Percentiles rank a stretch among this genome's conserved stretches.
phyloP scores from a whole-genome alignment of 2,329 filamentous ascomycete genomes.

The Talaromyces sp. region DNA sequence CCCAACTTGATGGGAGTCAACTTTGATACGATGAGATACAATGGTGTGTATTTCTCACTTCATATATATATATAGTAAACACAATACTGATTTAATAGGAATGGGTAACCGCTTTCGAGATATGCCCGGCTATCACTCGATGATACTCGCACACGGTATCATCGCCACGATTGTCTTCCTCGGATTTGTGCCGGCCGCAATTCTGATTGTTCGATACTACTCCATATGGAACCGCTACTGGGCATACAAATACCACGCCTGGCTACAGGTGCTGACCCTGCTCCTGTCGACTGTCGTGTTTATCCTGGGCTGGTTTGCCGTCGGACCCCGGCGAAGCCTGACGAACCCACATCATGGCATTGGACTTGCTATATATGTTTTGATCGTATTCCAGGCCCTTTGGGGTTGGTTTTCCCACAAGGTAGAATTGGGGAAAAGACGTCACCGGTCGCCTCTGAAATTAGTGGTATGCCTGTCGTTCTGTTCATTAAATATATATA shows the following conservation, averaged over 20 bases:
- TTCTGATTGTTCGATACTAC: slow-evolving; percentile 59
- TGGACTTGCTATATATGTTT: slow-evolving; percentile 59
- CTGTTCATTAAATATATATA: background rate
- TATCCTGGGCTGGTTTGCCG: slow-evolving; percentile 59
- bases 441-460: slow-evolving; percentile 53
- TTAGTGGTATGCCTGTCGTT: slow-evolving; percentile 46
- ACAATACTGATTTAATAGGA: slow-evolving; percentile 36
- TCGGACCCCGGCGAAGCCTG: slow-evolving; percentile 56
- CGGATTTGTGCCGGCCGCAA: slow-evolving; percentile 55
- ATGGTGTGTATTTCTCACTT: slow-evolving; percentile 43
- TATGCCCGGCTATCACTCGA: slow-evolving; percentile 53
- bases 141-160: slow-evolving; percentile 58
- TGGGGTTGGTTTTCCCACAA: slow-evolving; percentile 56
- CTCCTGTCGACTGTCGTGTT: slow-evolving; percentile 59
- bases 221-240: slow-evolving; percentile 49
- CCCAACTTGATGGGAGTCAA: slow-evolving; percentile 62
- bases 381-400: slow-evolving; percentile 56
- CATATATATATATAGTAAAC: background rate
- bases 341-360: slow-evolving; percentile 66
- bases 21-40: slow-evolving; percentile 63
- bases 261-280: slow-evolving; percentile 58
- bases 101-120: slow-evolving; percentile 64
- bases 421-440: slow-evolving; percentile 49
- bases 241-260: slow-evolving; percentile 58
- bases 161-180: slow-evolving; percentile 60